Base-by-base conservation (phyloP, 768 basidiomycete genomes). In the Filobasidium floriforme region DNA sequence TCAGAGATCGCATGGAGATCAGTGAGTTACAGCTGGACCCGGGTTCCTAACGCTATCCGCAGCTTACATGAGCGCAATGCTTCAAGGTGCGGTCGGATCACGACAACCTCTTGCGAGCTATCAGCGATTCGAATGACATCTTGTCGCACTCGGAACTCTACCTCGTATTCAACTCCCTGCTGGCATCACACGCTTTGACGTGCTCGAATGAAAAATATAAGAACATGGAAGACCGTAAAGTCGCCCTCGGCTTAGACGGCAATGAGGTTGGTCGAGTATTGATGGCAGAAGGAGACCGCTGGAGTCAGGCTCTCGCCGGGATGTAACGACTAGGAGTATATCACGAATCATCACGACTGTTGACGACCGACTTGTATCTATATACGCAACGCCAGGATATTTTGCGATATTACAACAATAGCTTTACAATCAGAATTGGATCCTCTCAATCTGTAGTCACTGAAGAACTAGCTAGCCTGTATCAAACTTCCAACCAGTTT, bases 1-100 rank as follows among this genome's bases (percentile, higher is more conserved):
- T 87, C 90, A 61, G 90, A 92, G 79, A 87, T 97, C 59, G 85
- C 85, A 71, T 92, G 89, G 89, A 83, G 83, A 29, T 88, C 90
- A 69, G 88, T 92, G 62, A 67, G 84, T 79, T 22, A 67, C 37
- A 28, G 3, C 41, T 37, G 32, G 32, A 37, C 3, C 9, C 3
- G 32, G 32, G 32, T 37, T 37, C 32, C 32, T 37, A 18, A 44
- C 40, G 59, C 44, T 46, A 46, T 40, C 24, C 18, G 43, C 41
- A 49, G 29, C 22, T 63, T 41, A 40, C 22, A 51, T 49, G 55
- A 7, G 40, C 12, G 12, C 14, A n/a, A 22, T 24, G 64, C 11
- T 64, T 37, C 7, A 69, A 89, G 89, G 82, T 93, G 49, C 83
- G 86, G 66, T 81, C 86, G 62, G 91, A 94, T 74, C 89, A 92